Evolutionary conservation across 768 basidiomycete species (phyloP).

Genomic region (Agrocybe praecox): DNA sequence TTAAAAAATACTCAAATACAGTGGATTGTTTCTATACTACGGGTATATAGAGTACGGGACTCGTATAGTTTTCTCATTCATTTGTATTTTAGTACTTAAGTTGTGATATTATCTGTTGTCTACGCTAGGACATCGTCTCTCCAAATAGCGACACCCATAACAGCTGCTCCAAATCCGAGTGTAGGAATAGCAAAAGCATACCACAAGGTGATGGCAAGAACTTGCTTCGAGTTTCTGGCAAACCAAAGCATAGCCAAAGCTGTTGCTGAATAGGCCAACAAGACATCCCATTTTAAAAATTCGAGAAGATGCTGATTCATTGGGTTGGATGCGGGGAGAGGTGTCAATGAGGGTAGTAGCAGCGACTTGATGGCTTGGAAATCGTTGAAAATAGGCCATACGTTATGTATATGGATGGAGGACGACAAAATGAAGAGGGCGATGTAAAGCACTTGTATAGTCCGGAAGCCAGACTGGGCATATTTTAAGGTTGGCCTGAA

Average conservation of each 20-base stretch:
- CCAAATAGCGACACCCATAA: conserved; percentile 50
- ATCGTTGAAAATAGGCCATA: conserved; percentile 37
- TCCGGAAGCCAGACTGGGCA: conserved; percentile 36
- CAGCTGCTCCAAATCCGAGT: conserved; percentile 54
- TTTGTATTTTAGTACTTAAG: background rate
- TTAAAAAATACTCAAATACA: no score
- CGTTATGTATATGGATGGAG: conserved; percentile 40
- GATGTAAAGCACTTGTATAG: conserved; percentile 40
- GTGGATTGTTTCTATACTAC: no score
- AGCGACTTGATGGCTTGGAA: conserved; percentile 29
- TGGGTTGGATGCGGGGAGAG: conserved; percentile 25
- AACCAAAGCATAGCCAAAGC: conserved; percentile 55
- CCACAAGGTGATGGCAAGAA: conserved; percentile 42
- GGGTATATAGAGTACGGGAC: background rate
- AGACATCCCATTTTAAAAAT: conserved; percentile 55
- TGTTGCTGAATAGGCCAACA: conserved; percentile 39
- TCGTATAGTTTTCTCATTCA: background rate
- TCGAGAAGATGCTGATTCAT: conserved; percentile 33
- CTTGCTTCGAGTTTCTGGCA: conserved; percentile 30
- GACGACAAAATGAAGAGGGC: conserved; percentile 42
- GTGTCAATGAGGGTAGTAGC: conserved; percentile 37
- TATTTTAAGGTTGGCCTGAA: conserved; percentile 36
- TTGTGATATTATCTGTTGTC: background rate
- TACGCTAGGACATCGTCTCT: conserved; percentile 34
- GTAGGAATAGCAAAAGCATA: conserved; percentile 39